These are phyloP conservation scores for Pulveroboletus sp. DNA, from an alignment of 768 basidiomycete genomes.

Conservation along the genomic window DNA sequence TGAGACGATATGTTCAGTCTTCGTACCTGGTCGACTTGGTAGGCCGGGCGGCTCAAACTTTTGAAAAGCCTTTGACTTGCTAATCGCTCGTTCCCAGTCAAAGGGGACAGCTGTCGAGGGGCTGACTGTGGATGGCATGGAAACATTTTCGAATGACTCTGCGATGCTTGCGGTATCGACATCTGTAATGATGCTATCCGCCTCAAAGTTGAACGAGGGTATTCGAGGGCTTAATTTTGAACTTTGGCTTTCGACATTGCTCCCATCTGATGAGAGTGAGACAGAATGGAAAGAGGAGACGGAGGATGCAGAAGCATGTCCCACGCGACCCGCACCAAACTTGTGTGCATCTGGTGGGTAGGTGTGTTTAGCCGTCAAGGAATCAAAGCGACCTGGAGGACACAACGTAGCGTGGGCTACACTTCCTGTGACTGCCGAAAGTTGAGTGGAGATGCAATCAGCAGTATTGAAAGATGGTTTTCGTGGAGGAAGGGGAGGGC, in stretches of 20 bases:
- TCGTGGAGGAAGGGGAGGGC: slow-evolving; percentile 64
- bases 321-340: slow-evolving; percentile 31
- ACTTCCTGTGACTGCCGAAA: slow-evolving; percentile 11
- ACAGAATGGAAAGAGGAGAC: slow-evolving; percentile 83
- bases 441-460: slow-evolving; percentile 35
- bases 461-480: slow-evolving; percentile 52
- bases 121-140: slow-evolving; percentile 48
- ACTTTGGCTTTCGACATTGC: slow-evolving; percentile 20
- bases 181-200: slow-evolving; percentile 34
- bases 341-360: slow-evolving; percentile 44
- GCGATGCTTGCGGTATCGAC: slow-evolving; percentile 53
- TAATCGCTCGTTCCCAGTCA: slow-evolving; percentile 49
- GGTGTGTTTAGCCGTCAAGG: slow-evolving; percentile 54
- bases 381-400: slow-evolving; percentile 38
- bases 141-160: slow-evolving; percentile 71
- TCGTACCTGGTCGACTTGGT: slow-evolving; percentile 40
- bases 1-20: slow-evolving; percentile 16
- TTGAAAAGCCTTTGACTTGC: slow-evolving; percentile 28
- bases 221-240: slow-evolving; percentile 28
- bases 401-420: slow-evolving; percentile 17
- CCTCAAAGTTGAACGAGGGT: slow-evolving; percentile 46
- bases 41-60: slow-evolving; percentile 40
- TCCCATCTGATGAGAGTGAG: slow-evolving; percentile 66
- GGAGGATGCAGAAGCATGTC: slow-evolving; percentile 63
- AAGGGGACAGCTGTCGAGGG: slow-evolving; percentile 44